Evolutionary conservation across 768 basidiomycete genomes (phyloP), one percentile per base, ranked within the genome.

Genomic region (Galerina sulciceps): DNA sequence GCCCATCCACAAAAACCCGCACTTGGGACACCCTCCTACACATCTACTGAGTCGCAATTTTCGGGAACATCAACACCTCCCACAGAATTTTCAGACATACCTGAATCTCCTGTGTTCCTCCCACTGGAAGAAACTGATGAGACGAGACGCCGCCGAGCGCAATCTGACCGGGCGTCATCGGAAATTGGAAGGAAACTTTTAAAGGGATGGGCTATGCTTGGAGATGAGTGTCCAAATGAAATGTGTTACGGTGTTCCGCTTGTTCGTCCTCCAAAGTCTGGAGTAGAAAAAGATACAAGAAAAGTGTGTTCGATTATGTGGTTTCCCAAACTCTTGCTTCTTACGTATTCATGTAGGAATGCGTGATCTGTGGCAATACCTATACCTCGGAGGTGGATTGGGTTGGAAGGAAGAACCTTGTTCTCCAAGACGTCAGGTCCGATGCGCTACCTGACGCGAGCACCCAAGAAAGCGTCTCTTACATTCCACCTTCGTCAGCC

Each of bases 201-300:
- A 45, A 86, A 85, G 64, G 93, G 90, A 40, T 95, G 91, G 91
- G 86, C 93, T 0, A 91, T 95, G 90, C 79, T 95, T n/a, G 91
- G 81, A 20, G 91, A 94, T 37, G 91, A 93, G 73, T 95, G 94
- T 67, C 84, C 85, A 0, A 89, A 84, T 64, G 63, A 69, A 4
- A 69, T 74, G 20, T 95, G 94, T 67, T 88, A 85, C 71, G 92
- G 92, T 11, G 78, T 94, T 6, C 94, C 93, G n/a, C 84, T 95
- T 13, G 88, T 94, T 58, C 79, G 92, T 49, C 89, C 89, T 38
- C 90, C 91, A 17, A 90, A 84, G 69, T 63, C 76, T 14, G 83
- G 84, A 5, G 79, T 79, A 15, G 83, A 79, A 59, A 85, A 84
- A 64, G 83, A 89, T 73, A 85, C 85, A 17, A 78, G 82, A 59